Percentiles rank a stretch among this genome's conserved stretches.
Evolutionary conservation across 768 basidiomycete genomes (phyloP).

Genomic region (Collybia nuda): DNA sequence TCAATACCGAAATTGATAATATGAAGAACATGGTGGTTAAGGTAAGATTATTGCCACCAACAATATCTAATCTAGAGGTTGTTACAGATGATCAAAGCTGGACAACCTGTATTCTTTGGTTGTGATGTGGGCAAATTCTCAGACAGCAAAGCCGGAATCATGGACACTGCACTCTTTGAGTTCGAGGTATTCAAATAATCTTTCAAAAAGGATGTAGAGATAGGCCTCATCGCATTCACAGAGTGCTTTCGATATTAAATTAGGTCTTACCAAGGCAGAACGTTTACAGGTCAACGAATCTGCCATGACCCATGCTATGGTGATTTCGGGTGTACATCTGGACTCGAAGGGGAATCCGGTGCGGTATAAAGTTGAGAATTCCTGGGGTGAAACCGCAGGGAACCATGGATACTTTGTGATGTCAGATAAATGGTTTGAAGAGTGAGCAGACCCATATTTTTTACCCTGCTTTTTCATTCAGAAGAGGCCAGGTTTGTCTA

Average conservation of each 20-base stretch:
- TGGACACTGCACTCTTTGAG: conserved; percentile 84
- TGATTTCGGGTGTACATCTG: conserved; percentile 90
- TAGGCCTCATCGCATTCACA: conserved; percentile 23
- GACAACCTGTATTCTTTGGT: conserved; percentile 92
- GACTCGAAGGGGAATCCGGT: conserved; percentile 72
- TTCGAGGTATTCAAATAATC: conserved; percentile 58
- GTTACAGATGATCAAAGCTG: conserved; percentile 72
- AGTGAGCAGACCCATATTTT: conserved; percentile 48
- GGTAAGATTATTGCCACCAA: conserved; percentile 17
- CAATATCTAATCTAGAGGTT: not conserved
- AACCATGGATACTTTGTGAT: conserved; percentile 91
- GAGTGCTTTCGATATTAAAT: conserved; percentile 80
- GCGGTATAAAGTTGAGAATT: conserved; percentile 97
- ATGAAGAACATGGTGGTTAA: conserved; percentile 83
- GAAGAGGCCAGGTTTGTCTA: conserved; percentile 68
- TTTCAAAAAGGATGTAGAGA: not conserved
- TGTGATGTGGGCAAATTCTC: conserved; percentile 94
- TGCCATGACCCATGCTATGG: conserved; percentile 95
- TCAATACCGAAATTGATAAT: conserved; percentile 81
- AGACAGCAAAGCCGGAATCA: conserved; percentile 68
- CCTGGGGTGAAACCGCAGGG: conserved; percentile 79
- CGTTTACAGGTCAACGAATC: conserved; percentile 82
- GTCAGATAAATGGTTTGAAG: conserved; percentile 90
- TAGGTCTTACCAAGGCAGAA: conserved; percentile 83
- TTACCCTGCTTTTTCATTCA: conserved; percentile 1